Evolutionary conservation across 192 early-diverging fungal species (phyloP).

Genomic region (Pecoramyces ruminantium): DNA sequence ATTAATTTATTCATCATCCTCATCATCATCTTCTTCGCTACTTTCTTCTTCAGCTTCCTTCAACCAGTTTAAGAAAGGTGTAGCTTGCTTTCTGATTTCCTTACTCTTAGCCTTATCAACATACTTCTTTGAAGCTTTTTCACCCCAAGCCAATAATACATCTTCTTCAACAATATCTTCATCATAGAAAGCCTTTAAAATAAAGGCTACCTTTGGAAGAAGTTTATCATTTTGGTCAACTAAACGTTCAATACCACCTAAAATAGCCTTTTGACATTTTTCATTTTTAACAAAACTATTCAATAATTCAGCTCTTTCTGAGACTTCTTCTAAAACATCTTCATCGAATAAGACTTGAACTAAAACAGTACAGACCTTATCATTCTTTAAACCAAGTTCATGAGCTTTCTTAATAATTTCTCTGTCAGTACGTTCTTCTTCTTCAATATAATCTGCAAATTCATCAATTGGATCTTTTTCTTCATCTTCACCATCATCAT

Average conservation of each 20-base stretch:
- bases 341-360: constrained; percentile 61
- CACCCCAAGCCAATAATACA: constrained; percentile 73
- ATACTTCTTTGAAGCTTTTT: constrained; percentile 65
- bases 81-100: constrained; percentile 65
- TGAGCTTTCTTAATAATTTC: constrained; percentile 30
- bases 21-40: constrained; percentile 23
- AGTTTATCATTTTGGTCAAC: constrained; percentile 48
- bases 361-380: constrained; percentile 66
- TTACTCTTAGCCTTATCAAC: constrained; percentile 65
- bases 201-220: constrained; percentile 29
- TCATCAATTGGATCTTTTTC: constrained; percentile 7
- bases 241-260: constrained; percentile 83
- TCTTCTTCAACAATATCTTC: constrained; percentile 86
- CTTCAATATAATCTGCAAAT: not conserved
- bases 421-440: not conserved
- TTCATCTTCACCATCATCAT: constrained; percentile 41
- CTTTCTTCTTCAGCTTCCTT: constrained; percentile 70
- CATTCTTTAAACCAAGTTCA: constrained; percentile 59
- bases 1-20: too few species aligned
- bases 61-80: constrained; percentile 82
- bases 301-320: not conserved
- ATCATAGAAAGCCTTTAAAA: constrained; percentile 81
- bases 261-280: constrained; percentile 69
- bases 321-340: constrained; percentile 34
- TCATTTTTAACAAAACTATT: constrained; percentile 52